Evolutionary conservation across 768 basidiomycete genomes (phyloP).

Genomic region (Sutorius australiensis): DNA sequence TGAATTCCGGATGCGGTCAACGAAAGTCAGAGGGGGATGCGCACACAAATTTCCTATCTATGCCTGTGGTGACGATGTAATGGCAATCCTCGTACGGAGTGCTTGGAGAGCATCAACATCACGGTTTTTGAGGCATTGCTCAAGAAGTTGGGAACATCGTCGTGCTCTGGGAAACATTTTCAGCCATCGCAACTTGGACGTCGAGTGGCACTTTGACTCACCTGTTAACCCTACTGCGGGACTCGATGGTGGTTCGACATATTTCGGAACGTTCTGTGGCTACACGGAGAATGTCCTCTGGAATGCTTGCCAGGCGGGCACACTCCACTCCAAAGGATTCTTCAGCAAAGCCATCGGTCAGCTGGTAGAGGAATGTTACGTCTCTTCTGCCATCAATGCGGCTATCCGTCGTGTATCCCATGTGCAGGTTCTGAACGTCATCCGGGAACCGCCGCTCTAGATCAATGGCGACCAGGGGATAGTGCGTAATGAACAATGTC

Average conservation of each 20-base stretch:
- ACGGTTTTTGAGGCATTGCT: constrained; percentile 21
- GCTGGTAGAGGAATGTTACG: constrained; percentile 83
- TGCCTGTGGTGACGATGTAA: constrained; percentile 3
- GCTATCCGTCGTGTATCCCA: constrained; percentile 73
- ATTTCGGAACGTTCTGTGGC: constrained; percentile 54
- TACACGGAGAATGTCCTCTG: constrained; percentile 58
- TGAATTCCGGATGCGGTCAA: neutral
- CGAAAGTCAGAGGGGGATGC: neutral
- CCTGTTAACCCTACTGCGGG: constrained; percentile 49
- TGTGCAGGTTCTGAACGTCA: constrained; percentile 75
- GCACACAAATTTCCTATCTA: neutral
- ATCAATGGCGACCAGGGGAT: constrained; percentile 76
- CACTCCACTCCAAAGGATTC: constrained; percentile 94
- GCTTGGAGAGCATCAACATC: constrained; percentile 19
- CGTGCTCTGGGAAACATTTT: constrained; percentile 19
- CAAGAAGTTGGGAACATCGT: constrained; percentile 26
- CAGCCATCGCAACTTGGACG: neutral
- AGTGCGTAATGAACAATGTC: constrained; percentile 94
- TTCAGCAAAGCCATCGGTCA: constrained; percentile 68
- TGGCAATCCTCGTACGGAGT: constrained; percentile 16
- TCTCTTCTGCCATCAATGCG: constrained; percentile 70
- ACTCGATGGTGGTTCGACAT: constrained; percentile 53
- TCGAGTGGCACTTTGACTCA: constrained; percentile 20
- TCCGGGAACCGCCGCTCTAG: constrained; percentile 56
- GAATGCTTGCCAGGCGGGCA: constrained; percentile 80